These are phyloP conservation scores for Neophaeococcomyces mojaviensis DNA, from an alignment of 2,329 filamentous ascomycete genomes.

Conservation along the genomic window DNA sequence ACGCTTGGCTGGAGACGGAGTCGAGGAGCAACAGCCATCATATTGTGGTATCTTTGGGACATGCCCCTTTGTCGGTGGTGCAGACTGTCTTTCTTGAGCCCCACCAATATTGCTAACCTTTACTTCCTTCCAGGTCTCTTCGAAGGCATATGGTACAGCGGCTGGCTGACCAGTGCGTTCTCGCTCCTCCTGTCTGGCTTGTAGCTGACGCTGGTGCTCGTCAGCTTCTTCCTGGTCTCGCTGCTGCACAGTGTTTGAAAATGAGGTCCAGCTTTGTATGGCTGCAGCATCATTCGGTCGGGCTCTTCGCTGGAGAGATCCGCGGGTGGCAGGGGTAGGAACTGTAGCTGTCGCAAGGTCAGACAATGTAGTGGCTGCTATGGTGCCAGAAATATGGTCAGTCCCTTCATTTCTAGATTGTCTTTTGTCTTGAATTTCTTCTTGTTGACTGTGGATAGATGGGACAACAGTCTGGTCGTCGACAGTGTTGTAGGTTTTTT, in stretches of 20 bases:
- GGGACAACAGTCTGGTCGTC: not conserved
- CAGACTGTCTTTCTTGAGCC: not conserved
- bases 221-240: slow-evolving; percentile 29
- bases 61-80: not conserved
- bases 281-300: not conserved
- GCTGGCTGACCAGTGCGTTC: slow-evolving; percentile 8
- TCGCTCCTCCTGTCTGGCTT: slow-evolving; percentile 15
- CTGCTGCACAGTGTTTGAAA: slow-evolving; percentile 27
- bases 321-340: too few species aligned
- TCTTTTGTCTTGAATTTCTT: not conserved
- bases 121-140: slow-evolving; percentile 34
- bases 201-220: slow-evolving; percentile 24
- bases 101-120: slow-evolving; percentile 23
- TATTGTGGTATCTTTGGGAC: slow-evolving; percentile 13
- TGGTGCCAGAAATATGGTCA: not conserved
- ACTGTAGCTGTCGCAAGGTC: too few species aligned
- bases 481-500: slow-evolving; percentile 39
- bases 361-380: too few species aligned
- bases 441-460: not conserved
- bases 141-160: slow-evolving; percentile 23
- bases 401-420: not conserved
- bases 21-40: slow-evolving; percentile 17
- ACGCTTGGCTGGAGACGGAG: slow-evolving; percentile 10
- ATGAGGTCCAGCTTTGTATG: slow-evolving; percentile 34
- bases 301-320: not conserved